Evolutionary conservation across 2,329 filamentous ascomycete genomes (phyloP), one percentile per base, ranked within the genome.

Genomic region (Orbilia blumenaviensis): DNA sequence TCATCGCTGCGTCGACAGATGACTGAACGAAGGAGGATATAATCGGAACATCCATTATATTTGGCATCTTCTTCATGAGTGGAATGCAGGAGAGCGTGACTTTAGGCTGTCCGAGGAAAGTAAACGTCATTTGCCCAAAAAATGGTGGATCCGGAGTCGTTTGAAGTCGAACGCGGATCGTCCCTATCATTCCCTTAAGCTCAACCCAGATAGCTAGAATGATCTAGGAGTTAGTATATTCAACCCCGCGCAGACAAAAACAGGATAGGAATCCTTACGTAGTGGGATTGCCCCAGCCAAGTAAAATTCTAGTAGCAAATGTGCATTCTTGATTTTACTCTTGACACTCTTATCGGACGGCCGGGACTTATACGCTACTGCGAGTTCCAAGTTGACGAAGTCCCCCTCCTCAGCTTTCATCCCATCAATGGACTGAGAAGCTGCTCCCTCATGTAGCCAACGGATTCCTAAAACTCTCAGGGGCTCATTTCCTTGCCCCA

Each of bases 351-450:
- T 61, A 10, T 75, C 63, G 18, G 78, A 79, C 8, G 73, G 76
- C n/a, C 66, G 52, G 10, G 78, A 79, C 56, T 78, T 86, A 81
- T 93, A 94, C 0, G 91, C 89, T 79, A 93, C 90, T 0, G 90
- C 90, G 14, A 93, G 84, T 81, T 94, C 91, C 62, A 93, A 83
- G 80, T 93, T 93, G 81, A 93, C 86, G 79, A 93, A 93, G 78
- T 92, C 90, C 9, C 91, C 91, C 81, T 92, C 90, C 81, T 92
- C 91, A 1, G 89, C 90, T 79, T 91, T 89, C 89, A 92, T 90
- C 0, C 89, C 89, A 79, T 89, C 86, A 78, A 84, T 83, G 14
- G 64, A 18, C 25, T 84, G 80, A 25, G 83, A 82, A 3, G 90
- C 90, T 10, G 90, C 90, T 23, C 89, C 90, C 0, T 89, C 91